Evolutionary conservation across 345 rosid genomes (phyloP), one percentile per base, ranked within the genome.

Genomic region (Orychophragmus violaceus): DNA sequence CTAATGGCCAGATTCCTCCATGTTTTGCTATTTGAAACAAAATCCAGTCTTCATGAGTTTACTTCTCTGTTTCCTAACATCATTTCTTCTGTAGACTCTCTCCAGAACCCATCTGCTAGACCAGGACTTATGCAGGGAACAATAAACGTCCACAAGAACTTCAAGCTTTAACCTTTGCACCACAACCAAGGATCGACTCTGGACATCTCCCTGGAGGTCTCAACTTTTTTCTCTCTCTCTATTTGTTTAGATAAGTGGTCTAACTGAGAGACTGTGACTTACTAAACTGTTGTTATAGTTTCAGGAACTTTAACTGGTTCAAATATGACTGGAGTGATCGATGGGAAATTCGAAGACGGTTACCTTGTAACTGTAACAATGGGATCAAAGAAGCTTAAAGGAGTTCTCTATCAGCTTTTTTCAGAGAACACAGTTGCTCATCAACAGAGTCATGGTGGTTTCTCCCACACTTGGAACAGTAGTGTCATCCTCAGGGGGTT

Each of bases 321-420:
- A 61, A 78, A 82, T 5, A 97, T 93, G 51, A 46, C 75, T n/a
- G n/a, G n/a, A n/a, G n/a, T n/a, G n/a, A n/a, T n/a, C n/a, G n/a
- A n/a, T n/a, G n/a, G n/a, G n/a, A n/a, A n/a, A n/a, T n/a, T n/a
- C n/a, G n/a, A n/a, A n/a, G n/a, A n/a, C n/a, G n/a, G n/a, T n/a
- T n/a, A n/a, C n/a, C n/a, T n/a, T n/a, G n/a, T n/a, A n/a, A n/a
- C n/a, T n/a, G n/a, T n/a, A n/a, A n/a, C n/a, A n/a, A n/a, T n/a
- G n/a, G n/a, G n/a, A n/a, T n/a, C n/a, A n/a, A n/a, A n/a, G n/a
- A n/a, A n/a, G n/a, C 84, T 93, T 35, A 85, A 84, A 74, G 98
- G 98, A 27, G 87, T 90, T 50, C 81, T 93, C 11, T 90, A 86
- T 67, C 92, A 84, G 76, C 59, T 58, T 29, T 23, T 58, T 57